These are phyloP conservation scores for Puccinia sorghi DNA, from an alignment of 1,284 basidiomycete genomes.

Conservation along the genomic window DNA sequence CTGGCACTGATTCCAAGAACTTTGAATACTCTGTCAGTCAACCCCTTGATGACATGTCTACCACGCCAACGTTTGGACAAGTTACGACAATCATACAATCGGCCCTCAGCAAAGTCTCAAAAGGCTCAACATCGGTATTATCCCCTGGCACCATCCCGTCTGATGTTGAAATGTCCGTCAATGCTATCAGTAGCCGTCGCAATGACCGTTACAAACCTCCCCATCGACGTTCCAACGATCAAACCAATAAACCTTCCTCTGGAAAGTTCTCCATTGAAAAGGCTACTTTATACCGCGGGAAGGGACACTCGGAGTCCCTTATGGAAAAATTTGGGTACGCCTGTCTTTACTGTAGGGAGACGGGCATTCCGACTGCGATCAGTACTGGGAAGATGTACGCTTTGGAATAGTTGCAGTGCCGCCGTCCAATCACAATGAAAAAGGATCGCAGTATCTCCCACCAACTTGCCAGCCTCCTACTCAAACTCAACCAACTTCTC, in stretches of 20 bases:
- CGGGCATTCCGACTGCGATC: background rate
- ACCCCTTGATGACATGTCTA: background rate
- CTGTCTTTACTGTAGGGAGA: background rate
- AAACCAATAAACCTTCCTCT: background rate
- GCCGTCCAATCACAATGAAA: background rate
- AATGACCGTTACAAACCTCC: background rate
- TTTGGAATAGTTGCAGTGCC: background rate
- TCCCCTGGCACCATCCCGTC: background rate
- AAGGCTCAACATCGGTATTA: too few relatives aligned
- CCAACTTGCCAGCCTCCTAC: background rate
- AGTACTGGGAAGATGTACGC: background rate
- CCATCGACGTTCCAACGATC: background rate
- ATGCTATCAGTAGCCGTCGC: background rate
- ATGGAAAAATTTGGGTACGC: background rate
- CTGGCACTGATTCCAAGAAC: background rate
- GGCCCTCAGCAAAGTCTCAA: background rate
- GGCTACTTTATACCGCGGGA: background rate
- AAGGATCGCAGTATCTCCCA: background rate
- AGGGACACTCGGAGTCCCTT: background rate
- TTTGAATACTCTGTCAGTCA: background rate
- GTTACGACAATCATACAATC: constrained; percentile 5
- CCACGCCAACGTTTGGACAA: background rate
- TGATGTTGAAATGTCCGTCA: background rate
- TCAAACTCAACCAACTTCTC: too few relatives aligned
- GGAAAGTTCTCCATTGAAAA: constrained; percentile 12